Evolutionary conservation across 768 basidiomycete genomes (phyloP).

Genomic region (Mrakia blollopis): DNA sequence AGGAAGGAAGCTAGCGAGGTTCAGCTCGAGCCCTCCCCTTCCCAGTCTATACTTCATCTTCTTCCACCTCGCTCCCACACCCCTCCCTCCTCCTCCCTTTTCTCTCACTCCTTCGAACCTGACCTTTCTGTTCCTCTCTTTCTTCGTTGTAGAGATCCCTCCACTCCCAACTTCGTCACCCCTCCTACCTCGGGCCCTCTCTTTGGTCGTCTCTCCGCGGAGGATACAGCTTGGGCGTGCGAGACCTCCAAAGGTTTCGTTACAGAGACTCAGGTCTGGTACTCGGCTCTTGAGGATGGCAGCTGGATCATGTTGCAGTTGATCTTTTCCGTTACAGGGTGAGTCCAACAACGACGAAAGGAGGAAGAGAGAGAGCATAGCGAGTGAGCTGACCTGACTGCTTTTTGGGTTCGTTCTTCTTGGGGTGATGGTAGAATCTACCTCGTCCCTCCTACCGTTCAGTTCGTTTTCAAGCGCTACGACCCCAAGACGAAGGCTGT

Average conservation of each 20-base stretch:
- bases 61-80: no score
- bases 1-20: background rate
- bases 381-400: constrained; percentile 8
- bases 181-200: constrained; percentile 52
- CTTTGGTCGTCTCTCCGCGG: constrained; percentile 67
- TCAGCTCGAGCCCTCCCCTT: background rate
- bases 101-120: background rate
- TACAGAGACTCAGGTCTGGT: constrained; percentile 87
- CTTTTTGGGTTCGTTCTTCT: background rate
- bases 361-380: background rate
- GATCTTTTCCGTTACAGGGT: constrained; percentile 70
- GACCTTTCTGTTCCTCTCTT: background rate
- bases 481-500: constrained; percentile 68
- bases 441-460: constrained; percentile 88
- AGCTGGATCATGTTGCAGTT: constrained; percentile 67
- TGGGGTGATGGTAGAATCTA: constrained; percentile 50
- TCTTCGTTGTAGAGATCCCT: background rate
- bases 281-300: constrained; percentile 75
- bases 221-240: constrained; percentile 78
- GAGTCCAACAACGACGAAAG: constrained; percentile 42
- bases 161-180: constrained; percentile 29
- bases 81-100: no score
- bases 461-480: constrained; percentile 85
- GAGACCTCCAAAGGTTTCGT: constrained; percentile 64
- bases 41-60: no score